Base-by-base conservation (phyloP, 371 early-diverging fungal species). In the Rhizomucor pusillus region DNA sequence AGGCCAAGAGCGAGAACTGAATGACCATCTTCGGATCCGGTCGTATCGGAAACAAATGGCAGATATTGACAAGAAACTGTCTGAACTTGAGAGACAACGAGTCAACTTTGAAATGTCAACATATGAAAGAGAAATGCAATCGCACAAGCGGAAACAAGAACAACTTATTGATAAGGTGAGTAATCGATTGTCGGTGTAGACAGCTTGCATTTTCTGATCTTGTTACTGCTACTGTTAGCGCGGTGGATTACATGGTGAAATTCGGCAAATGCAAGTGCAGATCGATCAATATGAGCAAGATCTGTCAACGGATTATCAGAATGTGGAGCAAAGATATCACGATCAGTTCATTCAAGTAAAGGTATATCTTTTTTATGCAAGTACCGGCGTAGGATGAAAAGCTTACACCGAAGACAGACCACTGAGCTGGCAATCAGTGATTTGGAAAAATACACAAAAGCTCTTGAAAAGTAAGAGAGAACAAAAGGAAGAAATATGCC, bases 371-470 rank as follows among this genome's bases (percentile, higher is more conserved):
- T 3, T 16, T 37, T 16, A 11, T 7, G 4, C 22, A 23, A 18
- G n/a, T 11, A 50, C 0, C 18, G 7, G 11, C 13, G 1, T 56
- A 62, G 59, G 58, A 9, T 11, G 7, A 9, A 25, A 52, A n/a
- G 10, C 3, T 50, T 37, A 45, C 23, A 29, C 7, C 7, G 3
- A 29, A 5, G 29, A 16, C 63, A 79, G 77, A 87, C 89, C 6
- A 82, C 79, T 4, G 91, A 95, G 61, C 55, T 97, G 60, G 89
- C 90, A 0, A 52, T 79, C 43, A 54, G 63, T 1, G 99, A 99
- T 70, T 62, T 98, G 25, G 93, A 96, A 43, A 89, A 82, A 46
- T 96, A 94, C 57, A 71, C 86, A 14, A 88, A 86, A 62, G 94
- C 91, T 1, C 67, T 99, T 5, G 95, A 99, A 51, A 72, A 71